Evolutionary conservation across 441 rosid genomes (phyloP).

Genomic region (Bocquillonia castaneifolia): DNA sequence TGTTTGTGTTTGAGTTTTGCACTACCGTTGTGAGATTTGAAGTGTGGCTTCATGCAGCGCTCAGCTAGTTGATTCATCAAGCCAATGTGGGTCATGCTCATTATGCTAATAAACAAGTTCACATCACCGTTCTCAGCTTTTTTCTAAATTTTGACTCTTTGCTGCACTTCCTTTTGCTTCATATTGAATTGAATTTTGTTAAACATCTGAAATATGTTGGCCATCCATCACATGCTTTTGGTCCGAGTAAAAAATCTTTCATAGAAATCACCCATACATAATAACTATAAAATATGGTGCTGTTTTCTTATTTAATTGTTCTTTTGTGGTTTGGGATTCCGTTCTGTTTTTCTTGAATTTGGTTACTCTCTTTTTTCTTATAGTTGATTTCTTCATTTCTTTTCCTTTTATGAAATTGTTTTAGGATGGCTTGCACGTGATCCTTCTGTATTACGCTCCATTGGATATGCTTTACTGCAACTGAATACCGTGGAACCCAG

Average conservation of each 20-base stretch:
- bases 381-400: slow-evolving; percentile 1
- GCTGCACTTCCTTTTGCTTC: not conserved
- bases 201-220: too few species aligned
- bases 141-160: not conserved
- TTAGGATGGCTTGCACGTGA: slow-evolving; percentile 88
- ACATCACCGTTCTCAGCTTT: too few species aligned
- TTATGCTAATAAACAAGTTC: too few species aligned
- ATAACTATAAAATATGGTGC: too few species aligned
- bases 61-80: too few species aligned
- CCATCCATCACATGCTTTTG: too few species aligned
- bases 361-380: slow-evolving; percentile 9
- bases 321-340: slow-evolving; percentile 18
- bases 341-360: slow-evolving; percentile 11
- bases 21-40: too few species aligned
- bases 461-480: slow-evolving; percentile 65
- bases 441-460: slow-evolving; percentile 57
- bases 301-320: slow-evolving; percentile 3
- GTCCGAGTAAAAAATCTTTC: not conserved
- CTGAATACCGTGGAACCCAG: slow-evolving; percentile 55
- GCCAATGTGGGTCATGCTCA: too few species aligned
- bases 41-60: too few species aligned
- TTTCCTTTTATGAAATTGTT: slow-evolving; percentile 14
- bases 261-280: not conserved
- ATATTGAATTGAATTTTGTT: not conserved
- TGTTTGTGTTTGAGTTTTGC: too few species aligned